These are phyloP conservation scores for Crithidia brevicula DNA, from an alignment of 208 protist species.

Conservation along the genomic window DNA sequence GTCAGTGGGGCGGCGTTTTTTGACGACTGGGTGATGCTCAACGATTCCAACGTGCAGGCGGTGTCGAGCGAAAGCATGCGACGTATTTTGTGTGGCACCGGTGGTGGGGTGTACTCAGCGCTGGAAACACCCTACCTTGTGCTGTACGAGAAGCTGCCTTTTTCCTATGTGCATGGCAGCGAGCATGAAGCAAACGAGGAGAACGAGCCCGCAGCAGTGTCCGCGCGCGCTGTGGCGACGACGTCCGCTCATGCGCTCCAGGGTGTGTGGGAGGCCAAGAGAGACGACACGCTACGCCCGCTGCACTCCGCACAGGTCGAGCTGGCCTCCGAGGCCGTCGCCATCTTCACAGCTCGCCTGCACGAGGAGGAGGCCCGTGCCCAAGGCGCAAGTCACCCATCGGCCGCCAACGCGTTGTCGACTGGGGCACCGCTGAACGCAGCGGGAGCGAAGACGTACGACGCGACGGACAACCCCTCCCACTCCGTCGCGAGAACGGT, in stretches of 20 bases:
- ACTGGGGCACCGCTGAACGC: too few relatives aligned
- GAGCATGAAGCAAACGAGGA: neutral
- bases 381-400: neutral
- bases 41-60: conserved; percentile 50
- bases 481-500: too few relatives aligned
- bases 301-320: neutral
- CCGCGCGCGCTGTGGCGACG: too few relatives aligned
- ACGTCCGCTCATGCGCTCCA: neutral
- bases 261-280: neutral
- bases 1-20: conserved; percentile 19
- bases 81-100: conserved; percentile 36
- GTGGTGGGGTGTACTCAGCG: conserved; percentile 42
- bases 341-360: conserved; percentile 3
- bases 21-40: conserved; percentile 61
- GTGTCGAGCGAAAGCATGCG: conserved; percentile 32
- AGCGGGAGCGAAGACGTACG: too few relatives aligned
- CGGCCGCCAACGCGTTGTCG: too few relatives aligned
- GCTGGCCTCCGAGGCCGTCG: conserved; percentile 5
- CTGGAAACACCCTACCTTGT: conserved; percentile 68
- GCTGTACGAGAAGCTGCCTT: conserved; percentile 50
- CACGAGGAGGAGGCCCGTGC: conserved; percentile 1
- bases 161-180: conserved; percentile 8
- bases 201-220: neutral
- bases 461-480: too few relatives aligned
- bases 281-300: neutral